Evolutionary conservation across 352 stramenopile species (phyloP).

Genomic region (Bremia lactucae): DNA sequence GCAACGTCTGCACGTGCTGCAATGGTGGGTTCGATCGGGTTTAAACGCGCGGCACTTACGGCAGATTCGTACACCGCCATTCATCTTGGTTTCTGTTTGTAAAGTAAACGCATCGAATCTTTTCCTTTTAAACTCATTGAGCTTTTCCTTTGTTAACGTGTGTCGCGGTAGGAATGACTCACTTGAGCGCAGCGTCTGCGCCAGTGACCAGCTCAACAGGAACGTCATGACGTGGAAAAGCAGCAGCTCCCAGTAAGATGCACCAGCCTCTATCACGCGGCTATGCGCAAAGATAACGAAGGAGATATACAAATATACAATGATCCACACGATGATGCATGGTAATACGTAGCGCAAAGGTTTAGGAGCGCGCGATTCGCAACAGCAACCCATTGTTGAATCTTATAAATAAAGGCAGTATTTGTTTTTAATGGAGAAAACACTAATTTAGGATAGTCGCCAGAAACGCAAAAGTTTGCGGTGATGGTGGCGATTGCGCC

Average conservation of each 20-base stretch:
- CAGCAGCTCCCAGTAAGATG: constrained; percentile 25
- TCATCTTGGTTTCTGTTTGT: constrained; percentile 58
- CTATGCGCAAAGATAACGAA: constrained; percentile 48
- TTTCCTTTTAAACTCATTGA: constrained; percentile 5
- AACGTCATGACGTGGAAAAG: constrained; percentile 45
- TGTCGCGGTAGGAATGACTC: constrained; percentile 44
- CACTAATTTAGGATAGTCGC: too few relatives aligned
- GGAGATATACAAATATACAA: constrained; percentile 51
- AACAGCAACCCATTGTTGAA: constrained; percentile 63
- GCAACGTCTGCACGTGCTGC: constrained; percentile 60
- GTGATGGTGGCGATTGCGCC: constrained; percentile 14
- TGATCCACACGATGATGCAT: constrained; percentile 34
- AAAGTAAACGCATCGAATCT: not conserved
- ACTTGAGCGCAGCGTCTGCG: constrained; percentile 37
- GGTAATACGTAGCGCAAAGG: constrained; percentile 50
- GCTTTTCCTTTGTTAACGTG: constrained; percentile 7
- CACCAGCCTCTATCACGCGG: constrained; percentile 24
- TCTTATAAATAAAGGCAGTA: too few relatives aligned
- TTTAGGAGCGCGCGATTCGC: constrained; percentile 39
- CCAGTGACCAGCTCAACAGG: constrained; percentile 48
- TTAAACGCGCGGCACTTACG: constrained; percentile 71
- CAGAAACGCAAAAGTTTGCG: constrained; percentile 8
- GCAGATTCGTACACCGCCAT: constrained; percentile 53
- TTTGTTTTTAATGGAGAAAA: too few relatives aligned
- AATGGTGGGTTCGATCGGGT: constrained; percentile 75